These are phyloP conservation scores for Backusella westeae DNA, from an alignment of 192 early-diverging fungal species.

Conservation along the genomic window DNA sequence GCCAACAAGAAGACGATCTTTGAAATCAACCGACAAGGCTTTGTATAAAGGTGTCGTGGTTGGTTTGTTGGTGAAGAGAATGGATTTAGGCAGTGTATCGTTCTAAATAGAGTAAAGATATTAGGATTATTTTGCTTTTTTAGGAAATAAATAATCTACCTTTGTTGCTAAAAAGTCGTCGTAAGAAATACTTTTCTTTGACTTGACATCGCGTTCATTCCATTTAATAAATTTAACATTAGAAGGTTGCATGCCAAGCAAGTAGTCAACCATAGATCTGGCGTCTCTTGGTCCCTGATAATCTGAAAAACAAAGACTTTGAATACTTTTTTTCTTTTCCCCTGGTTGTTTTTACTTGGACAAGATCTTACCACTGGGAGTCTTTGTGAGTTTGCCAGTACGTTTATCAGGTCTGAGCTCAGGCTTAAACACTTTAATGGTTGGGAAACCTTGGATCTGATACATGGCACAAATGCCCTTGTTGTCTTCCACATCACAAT, in stretches of 20 bases:
- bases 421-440: slow-evolving; percentile 75
- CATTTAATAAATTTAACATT: slow-evolving; percentile 42
- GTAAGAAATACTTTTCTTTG: slow-evolving; percentile 50
- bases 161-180: slow-evolving; percentile 58
- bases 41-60: slow-evolving; percentile 81
- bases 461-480: slow-evolving; percentile 73
- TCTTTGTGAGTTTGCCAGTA: slow-evolving; percentile 33
- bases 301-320: slow-evolving; percentile 39
- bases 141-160: slow-evolving; percentile 32
- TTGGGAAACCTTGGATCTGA: slow-evolving; percentile 85
- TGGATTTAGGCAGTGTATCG: slow-evolving; percentile 58
- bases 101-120: slow-evolving; percentile 31
- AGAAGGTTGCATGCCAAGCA: slow-evolving; percentile 62
- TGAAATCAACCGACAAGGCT: slow-evolving; percentile 76
- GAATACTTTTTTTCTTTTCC: neutral
- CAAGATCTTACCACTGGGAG: slow-evolving; percentile 28
- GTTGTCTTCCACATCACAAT: slow-evolving; percentile 88
- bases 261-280: slow-evolving; percentile 70
- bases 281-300: slow-evolving; percentile 75
- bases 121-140: neutral
- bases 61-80: slow-evolving; percentile 81
- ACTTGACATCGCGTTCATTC: slow-evolving; percentile 38
- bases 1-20: slow-evolving; percentile 66
- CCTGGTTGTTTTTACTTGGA: neutral
- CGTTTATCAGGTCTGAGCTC: slow-evolving; percentile 34